Evolutionary conservation across 2,329 filamentous ascomycete species (phyloP), one percentile per base, ranked within the genome.

Genomic region (Ophiostoma sp.): DNA sequence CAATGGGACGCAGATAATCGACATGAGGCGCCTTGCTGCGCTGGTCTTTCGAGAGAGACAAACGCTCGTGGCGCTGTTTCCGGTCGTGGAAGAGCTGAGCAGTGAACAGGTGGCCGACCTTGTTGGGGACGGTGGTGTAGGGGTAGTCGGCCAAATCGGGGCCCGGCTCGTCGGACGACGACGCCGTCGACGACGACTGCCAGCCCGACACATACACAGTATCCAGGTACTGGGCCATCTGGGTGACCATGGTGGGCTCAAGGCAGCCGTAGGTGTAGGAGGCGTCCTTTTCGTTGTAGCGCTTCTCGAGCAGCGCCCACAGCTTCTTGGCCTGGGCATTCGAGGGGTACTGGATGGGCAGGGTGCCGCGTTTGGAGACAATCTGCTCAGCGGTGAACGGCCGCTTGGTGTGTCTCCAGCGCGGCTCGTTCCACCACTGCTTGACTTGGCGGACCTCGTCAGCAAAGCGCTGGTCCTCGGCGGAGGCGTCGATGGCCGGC

Each of bases 61-160:
- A 85, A 74, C 96, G 94, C 83, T 98, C 96, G 83, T 98, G 94
- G 77, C 96, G 92, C 85, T 99, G 96, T 85, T 99, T 99, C 80
- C 96, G 93, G 88, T 99, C 96, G 85, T 99, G 96, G 92, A 99
- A 99, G 73, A 98, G 91, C 85, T 99, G 96, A 17, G 96, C 95
- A 90, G 97, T 95, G 90, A 97, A 99, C 70, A 99, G 90, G 81
- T 99, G 96, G 80, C 93, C 90, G 77, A 99, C 96, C 85, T 99
- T 99, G 87, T 98, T 97, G 70, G 96, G 96, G 28, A 99, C 96
- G 59, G 96, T 99, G 77, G 96, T 97, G 83, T 95, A 95, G 75
- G 96, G 95, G 84, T 99, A 99, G 83, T 99, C 96, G 76, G 96
- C 96, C 83, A 99, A 89, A 91, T 99, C 96, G 68, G 96, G 96